These are phyloP conservation scores for Daldinia vernicosa DNA, from an alignment of 495 filamentous ascomycete genomes.

Conservation along the genomic window DNA sequence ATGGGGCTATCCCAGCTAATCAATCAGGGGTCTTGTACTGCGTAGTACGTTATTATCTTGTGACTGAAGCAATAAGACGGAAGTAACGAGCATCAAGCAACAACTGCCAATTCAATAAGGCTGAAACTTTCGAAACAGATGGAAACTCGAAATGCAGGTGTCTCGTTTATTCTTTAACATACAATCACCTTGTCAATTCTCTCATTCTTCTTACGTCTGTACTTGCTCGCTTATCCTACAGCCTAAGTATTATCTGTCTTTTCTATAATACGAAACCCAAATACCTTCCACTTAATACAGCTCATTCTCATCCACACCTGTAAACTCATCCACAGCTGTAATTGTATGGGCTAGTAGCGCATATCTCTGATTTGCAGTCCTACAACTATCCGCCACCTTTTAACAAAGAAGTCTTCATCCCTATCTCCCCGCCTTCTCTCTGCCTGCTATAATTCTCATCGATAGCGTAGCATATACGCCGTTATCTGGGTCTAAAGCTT, in stretches of 20 bases:
- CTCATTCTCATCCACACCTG: neutral
- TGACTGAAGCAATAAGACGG: conserved; percentile 2
- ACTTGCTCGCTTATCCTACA: neutral
- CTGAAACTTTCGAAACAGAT: conserved; percentile 17
- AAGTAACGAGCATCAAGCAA: neutral
- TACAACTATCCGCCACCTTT: conserved; percentile 4
- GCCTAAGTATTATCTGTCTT: neutral
- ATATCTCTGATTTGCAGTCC: conserved; percentile 15
- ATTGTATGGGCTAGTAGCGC: neutral
- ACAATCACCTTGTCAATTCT: neutral
- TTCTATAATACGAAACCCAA: neutral
- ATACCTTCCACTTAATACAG: neutral
- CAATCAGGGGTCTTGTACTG: neutral
- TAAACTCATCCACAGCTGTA: neutral
- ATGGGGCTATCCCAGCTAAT: neutral
- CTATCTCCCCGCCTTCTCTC: neutral
- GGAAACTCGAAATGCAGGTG: conserved; percentile 6
- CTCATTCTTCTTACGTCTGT: neutral
- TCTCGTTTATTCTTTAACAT: neutral
- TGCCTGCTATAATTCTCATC: neutral
- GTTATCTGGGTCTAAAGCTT: neutral
- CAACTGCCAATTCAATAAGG: neutral
- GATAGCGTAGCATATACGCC: neutral
- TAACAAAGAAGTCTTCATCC: conserved; percentile 17
- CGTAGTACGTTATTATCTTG: conserved; percentile 2